These are phyloP conservation scores for Calonectria pteridis DNA, from an alignment of 2,329 filamentous ascomycete species.

Conservation along the genomic window DNA sequence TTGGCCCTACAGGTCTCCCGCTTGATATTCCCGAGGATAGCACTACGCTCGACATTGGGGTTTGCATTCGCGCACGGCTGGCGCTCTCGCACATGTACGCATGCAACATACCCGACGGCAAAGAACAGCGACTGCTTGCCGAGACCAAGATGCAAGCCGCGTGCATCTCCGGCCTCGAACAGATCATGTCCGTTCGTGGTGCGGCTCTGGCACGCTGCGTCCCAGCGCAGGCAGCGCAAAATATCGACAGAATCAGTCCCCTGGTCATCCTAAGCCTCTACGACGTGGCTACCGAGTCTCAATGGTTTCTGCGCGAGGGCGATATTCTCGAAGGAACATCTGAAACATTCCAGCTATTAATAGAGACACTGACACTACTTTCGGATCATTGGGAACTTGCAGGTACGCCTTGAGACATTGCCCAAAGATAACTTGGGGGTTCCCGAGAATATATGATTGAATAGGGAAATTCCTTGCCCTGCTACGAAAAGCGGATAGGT, in stretches of 20 bases:
- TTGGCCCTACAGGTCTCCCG: background rate
- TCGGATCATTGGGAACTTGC: slow-evolving; percentile 10
- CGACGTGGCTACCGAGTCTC: slow-evolving; percentile 13
- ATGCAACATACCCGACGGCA: slow-evolving; percentile 10
- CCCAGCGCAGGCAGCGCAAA: background rate
- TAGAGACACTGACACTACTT: slow-evolving; percentile 2
- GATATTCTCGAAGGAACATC: background rate
- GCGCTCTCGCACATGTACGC: slow-evolving; percentile 3
- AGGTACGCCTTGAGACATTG: background rate
- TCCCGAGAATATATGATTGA: background rate
- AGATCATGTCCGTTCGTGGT: slow-evolving; percentile 3
- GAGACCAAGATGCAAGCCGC: slow-evolving; percentile 11
- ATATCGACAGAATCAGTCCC: background rate
- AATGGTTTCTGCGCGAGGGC: slow-evolving; percentile 16
- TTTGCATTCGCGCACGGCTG: background rate
- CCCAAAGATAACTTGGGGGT: background rate
- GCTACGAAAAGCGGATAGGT: background rate
- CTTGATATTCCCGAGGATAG: slow-evolving; percentile 1
- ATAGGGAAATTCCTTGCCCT: background rate
- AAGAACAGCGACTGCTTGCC: background rate
- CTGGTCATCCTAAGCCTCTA: slow-evolving; percentile 6
- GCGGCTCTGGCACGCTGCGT: slow-evolving; percentile 8
- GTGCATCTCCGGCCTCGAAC: slow-evolving; percentile 3
- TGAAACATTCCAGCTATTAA: background rate
- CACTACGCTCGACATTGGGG: slow-evolving; percentile 1